Base-by-base conservation (phyloP, 2,329 filamentous ascomycete species). In the Beauveria caledonica region DNA sequence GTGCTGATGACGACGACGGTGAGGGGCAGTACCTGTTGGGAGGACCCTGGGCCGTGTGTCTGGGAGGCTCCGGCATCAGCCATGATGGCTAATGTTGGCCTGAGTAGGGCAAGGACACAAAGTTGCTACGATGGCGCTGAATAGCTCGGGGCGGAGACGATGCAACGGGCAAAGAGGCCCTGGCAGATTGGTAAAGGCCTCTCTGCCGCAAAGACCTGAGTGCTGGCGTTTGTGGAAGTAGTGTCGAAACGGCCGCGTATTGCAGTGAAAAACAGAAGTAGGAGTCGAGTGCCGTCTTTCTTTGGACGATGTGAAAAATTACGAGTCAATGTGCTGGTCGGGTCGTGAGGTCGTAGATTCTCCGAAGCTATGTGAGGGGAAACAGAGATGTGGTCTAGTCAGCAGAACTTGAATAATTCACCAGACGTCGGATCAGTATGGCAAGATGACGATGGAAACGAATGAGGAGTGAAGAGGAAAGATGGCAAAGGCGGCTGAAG, bases 51-150 rank as follows among this genome's bases (percentile, higher is more conserved):
- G 53, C 50, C 57, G 9, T 68, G 65, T 17, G 64, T 57, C 44
- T 68, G 65, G 19, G 64, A 64, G 57, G 62, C 50, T 53, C 67
- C 55, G 60, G 66, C 58, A 58, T 70, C 69, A 54, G 64, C 64
- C 68, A 70, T 70, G 62, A 19, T 62, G 62, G 63, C 52, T 42
- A 63, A 62, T 58, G 50, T 56, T 62, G 60, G 60, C 60, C 53
- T 55, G 60, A 54, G 64, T 58, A 48, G 25, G 13, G 11, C 39
- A 23, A 15, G 19, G 17, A 54, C 21, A 27, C 9, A 52, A 19
- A 25, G 23, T 40, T 29, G 40, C 11, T 40, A n/a, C 21, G 25
- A 21, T 52, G 48, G 39, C 25, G 57, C n/a, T 11, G 36, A 19
- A 23, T 25, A 45, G 25, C 17, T 40, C 25, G 48, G 40, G 10